Evolutionary conservation across 2,329 filamentous ascomycete species (phyloP).

Genomic region (Purpureocillium takamizusanense): DNA sequence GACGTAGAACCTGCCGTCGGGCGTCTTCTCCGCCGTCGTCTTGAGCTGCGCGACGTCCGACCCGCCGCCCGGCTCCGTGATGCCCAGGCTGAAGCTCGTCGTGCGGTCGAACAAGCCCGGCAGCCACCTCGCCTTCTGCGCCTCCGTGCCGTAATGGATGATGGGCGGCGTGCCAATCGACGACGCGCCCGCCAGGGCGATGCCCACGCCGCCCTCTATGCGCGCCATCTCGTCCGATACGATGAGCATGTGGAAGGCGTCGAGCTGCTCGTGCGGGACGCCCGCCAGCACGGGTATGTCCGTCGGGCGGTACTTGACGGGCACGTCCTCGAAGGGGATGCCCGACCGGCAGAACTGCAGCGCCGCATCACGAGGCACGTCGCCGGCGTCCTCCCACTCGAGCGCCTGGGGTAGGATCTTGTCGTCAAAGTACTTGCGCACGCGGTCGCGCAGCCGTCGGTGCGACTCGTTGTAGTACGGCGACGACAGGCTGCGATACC

Average conservation of each 20-base stretch:
- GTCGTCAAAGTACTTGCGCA: conserved; percentile 51
- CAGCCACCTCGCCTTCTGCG: conserved; percentile 40
- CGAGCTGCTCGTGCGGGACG: conserved; percentile 38
- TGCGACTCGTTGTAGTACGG: conserved; percentile 59
- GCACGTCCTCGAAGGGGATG: conserved; percentile 25
- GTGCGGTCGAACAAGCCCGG: conserved; percentile 49
- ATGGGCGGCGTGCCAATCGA: conserved; percentile 56
- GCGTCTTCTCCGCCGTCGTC: conserved; percentile 42
- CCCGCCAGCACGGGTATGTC: conserved; percentile 25
- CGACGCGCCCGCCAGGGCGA: conserved; percentile 49
- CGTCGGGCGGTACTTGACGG: conserved; percentile 23
- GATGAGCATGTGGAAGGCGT: conserved; percentile 48
- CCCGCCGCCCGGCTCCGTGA: conserved; percentile 53
- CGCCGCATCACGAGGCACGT: conserved; percentile 35
- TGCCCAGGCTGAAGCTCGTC: conserved; percentile 53
- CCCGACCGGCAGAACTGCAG: conserved; percentile 28
- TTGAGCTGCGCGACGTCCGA: conserved; percentile 57
- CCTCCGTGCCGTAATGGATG: conserved; percentile 50
- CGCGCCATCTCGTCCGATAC: conserved; percentile 45
- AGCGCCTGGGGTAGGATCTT: conserved; percentile 48
- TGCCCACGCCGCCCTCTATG: conserved; percentile 46
- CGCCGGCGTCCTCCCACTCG: conserved; percentile 53
- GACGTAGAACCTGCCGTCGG: conserved; percentile 41
- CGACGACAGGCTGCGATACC: conserved; percentile 16
- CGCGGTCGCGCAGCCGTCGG: conserved; percentile 42